Evolutionary conservation across 257 asterid genomes (phyloP).

Genomic region (Forsythia viridissima): DNA sequence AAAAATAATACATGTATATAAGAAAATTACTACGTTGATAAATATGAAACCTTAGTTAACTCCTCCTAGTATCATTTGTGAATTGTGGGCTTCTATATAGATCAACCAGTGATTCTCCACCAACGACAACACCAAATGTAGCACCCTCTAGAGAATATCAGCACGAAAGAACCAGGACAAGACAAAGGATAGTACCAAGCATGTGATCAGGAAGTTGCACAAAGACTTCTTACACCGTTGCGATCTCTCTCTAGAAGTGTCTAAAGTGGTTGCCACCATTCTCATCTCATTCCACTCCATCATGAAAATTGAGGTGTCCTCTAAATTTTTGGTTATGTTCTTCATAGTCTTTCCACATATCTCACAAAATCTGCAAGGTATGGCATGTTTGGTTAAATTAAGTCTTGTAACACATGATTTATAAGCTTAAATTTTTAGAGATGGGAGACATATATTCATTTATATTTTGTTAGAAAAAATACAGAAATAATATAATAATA

Average conservation of each 20-base stretch:
- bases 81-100: too few relatives aligned
- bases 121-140: neutral
- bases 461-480: too few relatives aligned
- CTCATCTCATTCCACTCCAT: constrained; percentile 41
- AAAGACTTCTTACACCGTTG: constrained; percentile 34
- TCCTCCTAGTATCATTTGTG: neutral
- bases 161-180: constrained; percentile 44
- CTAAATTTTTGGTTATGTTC: neutral
- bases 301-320: constrained; percentile 23
- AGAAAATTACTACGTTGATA: too few relatives aligned
- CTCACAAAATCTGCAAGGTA: neutral
- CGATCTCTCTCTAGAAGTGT: constrained; percentile 18
- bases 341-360: too few relatives aligned
- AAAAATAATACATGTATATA: too few relatives aligned
- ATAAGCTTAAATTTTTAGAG: too few relatives aligned
- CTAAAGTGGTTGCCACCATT: constrained; percentile 16
- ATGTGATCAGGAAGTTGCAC: constrained; percentile 44
- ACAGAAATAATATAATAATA: too few relatives aligned
- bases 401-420: too few relatives aligned
- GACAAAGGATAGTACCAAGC: constrained; percentile 31
- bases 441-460: too few relatives aligned
- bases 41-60: too few relatives aligned
- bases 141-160: neutral
- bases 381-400: neutral
- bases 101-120: neutral